Evolutionary conservation across 2,329 filamentous ascomycete species (phyloP), one percentile per base, ranked within the genome.

Genomic region (Mycosphaerella sp.): DNA sequence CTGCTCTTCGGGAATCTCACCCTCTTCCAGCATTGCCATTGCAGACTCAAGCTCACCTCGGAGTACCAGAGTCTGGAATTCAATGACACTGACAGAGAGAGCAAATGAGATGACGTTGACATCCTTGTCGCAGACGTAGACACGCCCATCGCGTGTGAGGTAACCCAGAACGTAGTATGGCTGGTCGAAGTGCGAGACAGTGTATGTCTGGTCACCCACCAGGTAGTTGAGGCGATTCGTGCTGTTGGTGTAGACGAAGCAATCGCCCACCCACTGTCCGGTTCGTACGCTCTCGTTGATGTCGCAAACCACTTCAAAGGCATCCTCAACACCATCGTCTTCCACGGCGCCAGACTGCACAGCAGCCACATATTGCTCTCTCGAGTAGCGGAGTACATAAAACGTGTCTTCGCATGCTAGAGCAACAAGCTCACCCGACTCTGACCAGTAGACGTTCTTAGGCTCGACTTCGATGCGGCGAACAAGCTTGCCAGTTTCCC

Each of bases 181-280:
- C 69, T 91, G 86, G 73, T 98, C 93, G 67, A 96, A 97, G 74
- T 97, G 92, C 10, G 91, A 93, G 61, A 98, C 87, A 3, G 92
- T 96, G 78, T 97, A 96, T 11, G 90, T 95, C 75, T 97, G 91
- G 73, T 97, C 93, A 61, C 93, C 93, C 11, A 98, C 92, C 21
- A 98, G 83, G 75, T 97, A 97, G 78, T 97, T 97, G 56, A 98
- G 79, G 58, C 93, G 87, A 78, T 97, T 96, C 8, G 91, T 95
- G 71, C 81, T 87, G 78, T 95, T 97, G 52, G 93, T 96, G 80
- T 97, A 98, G 70, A 97, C 91, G 79, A 98, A 95, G 76, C 92
- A 95, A 75, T 98, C 93, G 59, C 93, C 93, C 54, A 98, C 88
- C 93, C 93, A 98, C 75, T 95, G 88, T 64, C 92, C 93, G 17